Base-by-base conservation (phyloP, 306 rosid species). In the Boehmeria nivea region DNA sequence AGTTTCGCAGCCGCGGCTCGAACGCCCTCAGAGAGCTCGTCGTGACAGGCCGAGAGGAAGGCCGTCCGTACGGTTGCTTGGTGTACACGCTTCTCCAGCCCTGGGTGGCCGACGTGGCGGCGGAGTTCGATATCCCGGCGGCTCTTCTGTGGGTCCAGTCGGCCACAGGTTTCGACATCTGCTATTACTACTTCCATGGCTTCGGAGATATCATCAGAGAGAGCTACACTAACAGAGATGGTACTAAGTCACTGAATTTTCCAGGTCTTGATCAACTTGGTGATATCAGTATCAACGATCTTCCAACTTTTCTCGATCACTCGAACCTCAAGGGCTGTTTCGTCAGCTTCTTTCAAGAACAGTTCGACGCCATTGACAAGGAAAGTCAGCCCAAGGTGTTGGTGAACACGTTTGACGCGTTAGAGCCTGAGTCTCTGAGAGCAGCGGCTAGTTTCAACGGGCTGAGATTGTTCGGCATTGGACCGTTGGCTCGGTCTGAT, bases 401-500 rank as follows among this genome's bases (percentile, higher is more conserved):
- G 27, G n/a, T 36, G 22, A 54, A 54, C 45, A 54, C 60, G 8
- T 54, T 54, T 12, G 44, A 54, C 19, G 45, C 15, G 9, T 22
- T 54, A 18, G 60, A 54, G 27, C 9, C 39, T 11, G 57, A 52
- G 22, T 39, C 60, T 1, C 22, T 54, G 15, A 31, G 14, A 9
- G 14, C 59, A 34, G 4, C 25, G 12, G 2, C 14, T 22, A 19
- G 8, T 8, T 8, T 3, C 33, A 17, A 24, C 20, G 21, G 20
- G 4, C 9, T 62, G 22, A 49, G 59, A 28, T n/a, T 66, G 59
- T 46, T 80, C 0, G 71, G 78, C 0, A 44, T 88, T 2, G 94
- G 96, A 3, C 96, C 96, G 3, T 55, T 84, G 72, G 54, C 75
- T 51, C 62, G 71, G n/a, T n/a, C n/a, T n/a, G n/a, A n/a, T 33